A percentile compares a stretch with the other conserved stretches of the same genome.
phyloP scores from a whole-genome alignment of 2,329 filamentous ascomycete genomes.

The Hortaea werneckii region DNA sequence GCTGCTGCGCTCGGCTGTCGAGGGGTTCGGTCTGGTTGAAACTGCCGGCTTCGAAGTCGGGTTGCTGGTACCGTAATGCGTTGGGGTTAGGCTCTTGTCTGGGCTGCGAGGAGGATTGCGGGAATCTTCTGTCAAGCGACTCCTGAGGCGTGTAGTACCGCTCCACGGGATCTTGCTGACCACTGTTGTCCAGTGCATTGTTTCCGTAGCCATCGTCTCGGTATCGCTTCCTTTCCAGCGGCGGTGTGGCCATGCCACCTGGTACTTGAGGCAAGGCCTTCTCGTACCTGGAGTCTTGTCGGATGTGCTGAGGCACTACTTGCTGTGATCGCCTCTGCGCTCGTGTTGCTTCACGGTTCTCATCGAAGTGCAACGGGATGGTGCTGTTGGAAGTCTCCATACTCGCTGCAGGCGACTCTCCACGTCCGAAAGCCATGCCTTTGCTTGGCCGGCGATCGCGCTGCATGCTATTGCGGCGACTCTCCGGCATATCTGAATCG shows the following conservation, averaged over 20 bases:
- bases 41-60: conserved; percentile 25
- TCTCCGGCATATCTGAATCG: conserved; percentile 23
- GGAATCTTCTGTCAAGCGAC: conserved; percentile 8
- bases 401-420: conserved; percentile 34
- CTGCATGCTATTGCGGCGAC: conserved; percentile 9
- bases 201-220: conserved; percentile 22
- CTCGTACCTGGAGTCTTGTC: conserved; percentile 14
- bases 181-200: conserved; percentile 11
- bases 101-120: conserved; percentile 8
- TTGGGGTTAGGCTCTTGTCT: not conserved
- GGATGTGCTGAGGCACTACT: conserved; percentile 4
- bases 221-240: conserved; percentile 20
- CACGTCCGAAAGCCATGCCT: conserved; percentile 35
- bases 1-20: conserved; percentile 14
- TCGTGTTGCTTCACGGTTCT: conserved; percentile 17
- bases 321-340: conserved; percentile 12
- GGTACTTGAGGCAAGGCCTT: conserved; percentile 20
- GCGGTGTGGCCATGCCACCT: conserved; percentile 4
- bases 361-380: conserved; percentile 34
- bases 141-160: conserved; percentile 22
- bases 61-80: conserved; percentile 4
- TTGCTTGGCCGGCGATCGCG: conserved; percentile 25
- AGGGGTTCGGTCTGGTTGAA: conserved; percentile 18
- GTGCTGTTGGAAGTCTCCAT: conserved; percentile 35
- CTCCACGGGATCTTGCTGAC: conserved; percentile 19